phyloP scores from a whole-genome alignment of 192 early-diverging fungal species.

The Backusella psychrophila region DNA sequence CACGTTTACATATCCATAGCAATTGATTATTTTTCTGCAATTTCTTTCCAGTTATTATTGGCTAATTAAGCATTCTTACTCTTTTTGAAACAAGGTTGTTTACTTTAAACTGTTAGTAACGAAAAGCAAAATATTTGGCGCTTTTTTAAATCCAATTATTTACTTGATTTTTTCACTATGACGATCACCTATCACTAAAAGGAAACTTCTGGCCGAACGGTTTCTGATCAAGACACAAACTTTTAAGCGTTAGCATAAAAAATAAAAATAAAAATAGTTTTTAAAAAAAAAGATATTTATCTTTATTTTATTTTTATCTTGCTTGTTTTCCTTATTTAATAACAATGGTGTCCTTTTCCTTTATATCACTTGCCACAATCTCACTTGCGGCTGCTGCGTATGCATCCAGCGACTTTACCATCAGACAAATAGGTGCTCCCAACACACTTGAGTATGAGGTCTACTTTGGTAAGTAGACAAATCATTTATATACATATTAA shows the following conservation, averaged over 20 bases:
- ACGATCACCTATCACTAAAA: neutral
- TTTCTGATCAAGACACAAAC: neutral
- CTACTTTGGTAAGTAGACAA: slow-evolving; percentile 66
- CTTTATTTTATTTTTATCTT: neutral
- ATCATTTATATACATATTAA: neutral
- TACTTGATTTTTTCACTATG: neutral
- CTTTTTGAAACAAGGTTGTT: neutral
- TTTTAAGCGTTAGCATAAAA: neutral
- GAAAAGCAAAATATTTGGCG: neutral
- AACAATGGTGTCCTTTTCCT: neutral
- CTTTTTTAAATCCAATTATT: neutral
- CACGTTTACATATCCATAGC: neutral
- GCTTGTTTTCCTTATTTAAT: neutral
- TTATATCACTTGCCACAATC: neutral
- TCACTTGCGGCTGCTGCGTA: neutral
- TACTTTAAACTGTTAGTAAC: neutral
- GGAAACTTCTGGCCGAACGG: neutral
- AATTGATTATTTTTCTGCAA: neutral
- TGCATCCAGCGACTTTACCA: slow-evolving; percentile 36
- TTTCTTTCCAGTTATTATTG: neutral
- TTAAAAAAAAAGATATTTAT: neutral
- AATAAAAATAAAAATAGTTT: no score
- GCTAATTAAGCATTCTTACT: neutral
- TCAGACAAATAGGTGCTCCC: slow-evolving; percentile 77
- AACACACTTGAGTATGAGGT: slow-evolving; percentile 85